Conservation (phyloP, 768 basidiomycete genomes). For the Termitomyces sp. region DNA sequence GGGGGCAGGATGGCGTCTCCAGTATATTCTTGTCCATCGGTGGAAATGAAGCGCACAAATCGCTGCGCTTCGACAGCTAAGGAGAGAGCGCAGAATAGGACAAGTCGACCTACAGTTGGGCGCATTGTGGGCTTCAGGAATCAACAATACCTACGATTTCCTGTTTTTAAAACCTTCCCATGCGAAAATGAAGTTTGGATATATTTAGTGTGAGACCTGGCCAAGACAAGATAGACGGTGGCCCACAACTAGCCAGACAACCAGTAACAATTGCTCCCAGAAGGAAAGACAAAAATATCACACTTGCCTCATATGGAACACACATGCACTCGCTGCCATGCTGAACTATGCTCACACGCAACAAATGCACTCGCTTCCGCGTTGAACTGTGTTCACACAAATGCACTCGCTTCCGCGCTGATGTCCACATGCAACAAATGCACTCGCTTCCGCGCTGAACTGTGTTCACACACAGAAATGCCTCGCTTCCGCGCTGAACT, state of each 20-base stretch:
- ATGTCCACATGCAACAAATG: too few relatives aligned
- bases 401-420: background rate
- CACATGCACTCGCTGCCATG: background rate
- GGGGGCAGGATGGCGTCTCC: slow-evolving; percentile 21
- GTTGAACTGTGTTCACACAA: too few relatives aligned
- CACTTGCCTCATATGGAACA: background rate
- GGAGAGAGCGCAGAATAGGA: slow-evolving; percentile 5
- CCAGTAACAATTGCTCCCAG: background rate
- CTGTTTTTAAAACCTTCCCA: slow-evolving; percentile 5
- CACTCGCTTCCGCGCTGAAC: background rate
- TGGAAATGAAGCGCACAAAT: slow-evolving; percentile 23
- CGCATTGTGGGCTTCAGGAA: slow-evolving; percentile 4
- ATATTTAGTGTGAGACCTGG: background rate
- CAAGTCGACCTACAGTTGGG: background rate
- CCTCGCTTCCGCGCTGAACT: too few relatives aligned
- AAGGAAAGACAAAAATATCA: background rate
- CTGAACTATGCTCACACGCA: too few relatives aligned
- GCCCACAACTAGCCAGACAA: background rate
- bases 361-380: too few relatives aligned
- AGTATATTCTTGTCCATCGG: slow-evolving; percentile 21
- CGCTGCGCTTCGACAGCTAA: slow-evolving; percentile 17
- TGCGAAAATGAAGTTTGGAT: slow-evolving; percentile 4
- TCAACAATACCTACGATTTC: background rate
- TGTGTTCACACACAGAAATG: too few relatives aligned
- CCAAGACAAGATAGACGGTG: background rate